A percentile compares a stretch with the other conserved stretches of the same genome.
These are phyloP conservation scores for Candida anglica DNA, from an alignment of 805 yeast genomes.

Conservation along the genomic window DNA sequence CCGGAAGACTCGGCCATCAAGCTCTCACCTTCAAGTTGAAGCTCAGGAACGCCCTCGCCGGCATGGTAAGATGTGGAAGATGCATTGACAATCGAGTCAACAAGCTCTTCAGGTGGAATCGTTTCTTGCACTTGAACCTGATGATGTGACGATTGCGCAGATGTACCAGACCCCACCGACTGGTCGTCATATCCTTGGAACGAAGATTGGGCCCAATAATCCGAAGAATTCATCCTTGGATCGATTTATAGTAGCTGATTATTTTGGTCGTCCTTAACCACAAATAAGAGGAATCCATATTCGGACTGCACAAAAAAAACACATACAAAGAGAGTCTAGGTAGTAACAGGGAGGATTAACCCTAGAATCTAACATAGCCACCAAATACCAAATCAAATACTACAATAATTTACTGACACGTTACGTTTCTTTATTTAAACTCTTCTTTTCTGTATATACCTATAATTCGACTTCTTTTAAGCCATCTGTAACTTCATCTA, in stretches of 20 bases:
- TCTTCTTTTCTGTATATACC: neutral
- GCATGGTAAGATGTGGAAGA: slow-evolving; percentile 5
- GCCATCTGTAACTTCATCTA: slow-evolving; percentile 6
- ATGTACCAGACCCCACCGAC: neutral
- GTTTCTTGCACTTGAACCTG: slow-evolving; percentile 23
- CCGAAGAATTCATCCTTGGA: slow-evolving; percentile 20
- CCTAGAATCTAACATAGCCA: too few relatives aligned
- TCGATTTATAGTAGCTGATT: too few relatives aligned
- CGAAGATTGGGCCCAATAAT: slow-evolving; percentile 20
- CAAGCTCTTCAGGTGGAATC: slow-evolving; percentile 25
- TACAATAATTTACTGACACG: too few relatives aligned
- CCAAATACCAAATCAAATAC: too few relatives aligned
- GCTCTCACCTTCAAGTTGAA: too few relatives aligned
- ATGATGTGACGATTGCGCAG: slow-evolving; percentile 12
- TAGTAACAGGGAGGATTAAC: too few relatives aligned
- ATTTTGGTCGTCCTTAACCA: too few relatives aligned
- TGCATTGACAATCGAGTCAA: slow-evolving; percentile 21
- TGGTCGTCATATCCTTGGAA: slow-evolving; percentile 3
- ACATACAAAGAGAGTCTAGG: too few relatives aligned
- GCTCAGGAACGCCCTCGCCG: too few relatives aligned
- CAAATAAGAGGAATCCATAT: too few relatives aligned
- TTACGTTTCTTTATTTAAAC: neutral
- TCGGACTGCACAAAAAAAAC: too few relatives aligned
- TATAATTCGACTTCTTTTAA: slow-evolving; percentile 10
- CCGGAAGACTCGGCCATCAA: too few relatives aligned